Base-by-base conservation (phyloP, 768 basidiomycete species). In the Paxillus rubicundulus region DNA sequence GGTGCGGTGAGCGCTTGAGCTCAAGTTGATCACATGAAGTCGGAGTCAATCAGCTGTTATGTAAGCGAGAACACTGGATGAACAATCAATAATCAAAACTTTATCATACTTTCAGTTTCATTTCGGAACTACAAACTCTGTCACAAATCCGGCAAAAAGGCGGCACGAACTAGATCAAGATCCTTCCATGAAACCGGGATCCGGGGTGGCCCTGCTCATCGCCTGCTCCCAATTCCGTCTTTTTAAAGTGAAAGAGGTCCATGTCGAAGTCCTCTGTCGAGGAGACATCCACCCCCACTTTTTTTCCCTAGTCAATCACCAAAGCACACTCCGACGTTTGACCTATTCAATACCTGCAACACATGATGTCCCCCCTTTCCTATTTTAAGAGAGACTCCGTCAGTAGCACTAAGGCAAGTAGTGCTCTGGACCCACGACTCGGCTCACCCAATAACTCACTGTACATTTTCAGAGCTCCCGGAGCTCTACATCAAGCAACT, bases 301-400 rank as follows among this genome's bases (percentile, higher is more conserved):
- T 21, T 38, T 39, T 38, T 18, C 20, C 27, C 24, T 48, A 47
- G 30, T 18, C 14, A 9, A 14, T 18, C 42, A 44, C n/a, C 45
- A 53, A 17, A 53, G 17, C 32, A 12, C 20, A 13, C 21, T 48
- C 32, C 33, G 9, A 18, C 13, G 1, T 37, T 13, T 40, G 44
- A 47, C 43, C 16, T 10, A 9, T 45, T 27, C 17, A 33, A 12
- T 30, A 43, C 28, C 20, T 20, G 6, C 16, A 18, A 45, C 50
- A 18, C n/a, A n/a, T n/a, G n/a, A 66, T 64, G 59, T 55, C 46
- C 3, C 50, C 65, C 18, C 45, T 64, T 14, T 45, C 39, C 9
- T 54, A 55, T 6, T 48, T 67, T 45, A 67, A 56, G 54, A 67
- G 65, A 48, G 52, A 50, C 37, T 67, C 63, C 36, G 13, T 56